A percentile compares a stretch with the other conserved stretches of the same genome.
Conservation (phyloP, 179 eudicot genomes). For the Spinacia oleracea region DNA sequence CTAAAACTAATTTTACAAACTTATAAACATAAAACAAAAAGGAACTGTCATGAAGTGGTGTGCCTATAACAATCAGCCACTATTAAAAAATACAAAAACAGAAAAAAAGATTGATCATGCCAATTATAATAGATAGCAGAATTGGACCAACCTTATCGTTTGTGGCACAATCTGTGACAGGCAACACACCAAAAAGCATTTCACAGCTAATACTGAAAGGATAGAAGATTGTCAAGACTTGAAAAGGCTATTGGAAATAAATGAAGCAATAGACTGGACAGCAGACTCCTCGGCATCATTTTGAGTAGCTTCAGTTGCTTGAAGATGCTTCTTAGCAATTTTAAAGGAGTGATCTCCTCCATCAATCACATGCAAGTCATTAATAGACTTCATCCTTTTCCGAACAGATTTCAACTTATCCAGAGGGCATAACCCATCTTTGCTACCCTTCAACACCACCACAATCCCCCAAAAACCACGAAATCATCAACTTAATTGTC, state of each 20-base stretch:
- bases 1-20: neutral
- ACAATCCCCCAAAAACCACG: neutral
- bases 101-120: constrained; percentile 2
- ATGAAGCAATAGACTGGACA: constrained; percentile 54
- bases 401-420: constrained; percentile 59
- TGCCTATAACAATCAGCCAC: neutral
- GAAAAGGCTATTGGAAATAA: constrained; percentile 40
- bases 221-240: neutral
- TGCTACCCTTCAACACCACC: constrained; percentile 65
- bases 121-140: constrained; percentile 7
- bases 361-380: constrained; percentile 63
- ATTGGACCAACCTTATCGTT: constrained; percentile 20
- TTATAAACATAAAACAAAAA: neutral
- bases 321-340: constrained; percentile 67
- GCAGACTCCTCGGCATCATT: constrained; percentile 68
- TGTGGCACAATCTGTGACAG: neutral
- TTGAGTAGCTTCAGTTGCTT: constrained; percentile 51
- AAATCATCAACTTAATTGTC: neutral
- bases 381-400: constrained; percentile 48
- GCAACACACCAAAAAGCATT: neutral
- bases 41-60: neutral
- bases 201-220: neutral
- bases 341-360: constrained; percentile 95
- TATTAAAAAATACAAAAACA: neutral
- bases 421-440: constrained; percentile 77